Conservation (phyloP, 73 alveolate species). For the Paramecium caudatum region DNA sequence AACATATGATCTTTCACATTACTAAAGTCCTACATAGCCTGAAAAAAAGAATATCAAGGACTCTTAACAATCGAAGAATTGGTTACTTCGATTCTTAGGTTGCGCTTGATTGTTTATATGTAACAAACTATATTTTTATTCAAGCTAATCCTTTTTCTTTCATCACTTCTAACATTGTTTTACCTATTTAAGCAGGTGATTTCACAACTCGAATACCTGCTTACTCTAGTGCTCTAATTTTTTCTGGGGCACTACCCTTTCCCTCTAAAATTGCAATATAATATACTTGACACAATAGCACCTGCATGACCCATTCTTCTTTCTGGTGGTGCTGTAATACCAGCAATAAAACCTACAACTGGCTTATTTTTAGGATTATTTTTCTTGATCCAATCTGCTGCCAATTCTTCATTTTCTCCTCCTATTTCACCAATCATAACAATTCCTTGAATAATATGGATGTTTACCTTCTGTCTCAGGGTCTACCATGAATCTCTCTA, state of each 20-base stretch:
- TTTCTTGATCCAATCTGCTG: slow-evolving; percentile 90
- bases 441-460: slow-evolving; percentile 79
- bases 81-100: slow-evolving; percentile 60
- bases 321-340: slow-evolving; percentile 93
- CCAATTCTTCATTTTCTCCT: slow-evolving; percentile 97
- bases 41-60: background rate
- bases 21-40: slow-evolving; percentile 2
- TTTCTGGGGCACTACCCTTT: slow-evolving; percentile 22
- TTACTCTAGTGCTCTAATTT: slow-evolving; percentile 29
- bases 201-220: slow-evolving; percentile 23
- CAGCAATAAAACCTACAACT: slow-evolving; percentile 96
- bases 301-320: slow-evolving; percentile 99
- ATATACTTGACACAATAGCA: slow-evolving; percentile 25
- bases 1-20: slow-evolving; percentile 26
- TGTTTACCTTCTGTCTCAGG: slow-evolving; percentile 94
- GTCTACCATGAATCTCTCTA: slow-evolving; percentile 92
- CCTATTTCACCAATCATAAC: slow-evolving; percentile 99
- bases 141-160: background rate
- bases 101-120: slow-evolving; percentile 42
- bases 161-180: background rate
- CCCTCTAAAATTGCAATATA: background rate
- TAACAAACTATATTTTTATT: background rate
- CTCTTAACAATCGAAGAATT: slow-evolving; percentile 19
- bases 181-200: slow-evolving; percentile 42
- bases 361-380: slow-evolving; percentile 93